Evolutionary conservation across 73 alveolate species (phyloP), one percentile per base, ranked within the genome.

Genomic region (Paramecium sexaurelia): DNA sequence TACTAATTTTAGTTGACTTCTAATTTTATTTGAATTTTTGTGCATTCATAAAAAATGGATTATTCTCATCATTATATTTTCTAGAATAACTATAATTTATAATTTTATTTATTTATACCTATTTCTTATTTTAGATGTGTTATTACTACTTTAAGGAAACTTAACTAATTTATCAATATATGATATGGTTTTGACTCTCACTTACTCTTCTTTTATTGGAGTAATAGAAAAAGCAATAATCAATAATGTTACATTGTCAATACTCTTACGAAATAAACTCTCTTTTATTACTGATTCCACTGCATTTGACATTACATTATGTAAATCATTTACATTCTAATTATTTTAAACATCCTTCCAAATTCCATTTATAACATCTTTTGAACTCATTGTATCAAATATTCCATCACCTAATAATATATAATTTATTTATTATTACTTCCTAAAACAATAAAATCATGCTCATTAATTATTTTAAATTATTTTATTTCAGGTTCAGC

Each of bases 221-320:
- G 26, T 73, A 0, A 41, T 36, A 4, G 87, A 84, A 57, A 97
- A 96, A 7, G 96, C 97, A 5, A 97, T 94, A 85, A 98, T 94
- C 56, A 98, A 97, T 24, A 96, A 96, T 7, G 99, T 98, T 20
- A 98, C 98, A 92, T 98, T 98, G 84, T 98, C 99, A 66, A 96
- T 87, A 27, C 99, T 91, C 94, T 96, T 94, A 61, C 98, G 91
- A 22, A 84, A 95, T 84, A 98, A 85, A 8, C 99, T 93, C 40
- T 97, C 93, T 61, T 97, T 96, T 6, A 98, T 88, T 15, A 98
- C 95, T 83, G 95, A 95, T 57, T 98, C 99, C 40, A 98, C 99
- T 17, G 97, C 98, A 41, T 93, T 89, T 27, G 99, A 98, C 27
- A 97, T 95, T 87, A 94, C 90, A 66, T 92, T 84, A 91, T 97